Conservation (phyloP, 345 rosid species). For the Gossypium rotundifolium region DNA sequence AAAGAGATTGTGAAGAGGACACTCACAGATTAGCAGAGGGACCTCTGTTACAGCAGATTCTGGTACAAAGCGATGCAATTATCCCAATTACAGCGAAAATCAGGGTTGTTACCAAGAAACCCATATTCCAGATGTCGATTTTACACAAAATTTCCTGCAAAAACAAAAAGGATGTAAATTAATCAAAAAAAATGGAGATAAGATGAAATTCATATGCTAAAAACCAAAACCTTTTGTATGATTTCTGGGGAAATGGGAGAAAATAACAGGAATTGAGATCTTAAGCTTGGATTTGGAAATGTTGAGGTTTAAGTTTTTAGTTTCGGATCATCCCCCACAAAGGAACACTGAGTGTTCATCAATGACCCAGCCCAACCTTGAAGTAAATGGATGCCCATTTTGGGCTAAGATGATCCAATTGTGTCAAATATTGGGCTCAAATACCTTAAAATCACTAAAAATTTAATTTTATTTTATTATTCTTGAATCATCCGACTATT, state of each 20-base stretch:
- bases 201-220: background rate
- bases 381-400: background rate
- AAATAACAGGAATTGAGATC: background rate
- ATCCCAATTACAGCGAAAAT: slow-evolving; percentile 74
- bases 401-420: background rate
- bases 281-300: background rate
- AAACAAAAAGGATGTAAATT: background rate
- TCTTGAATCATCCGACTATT: too few relatives aligned
- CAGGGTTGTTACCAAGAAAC: slow-evolving; percentile 75
- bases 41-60: slow-evolving; percentile 90
- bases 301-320: background rate
- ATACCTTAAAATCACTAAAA: too few relatives aligned
- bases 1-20: background rate
- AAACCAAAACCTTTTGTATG: background rate
- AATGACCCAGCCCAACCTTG: background rate
- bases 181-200: background rate
- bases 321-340: background rate
- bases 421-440: too few relatives aligned
- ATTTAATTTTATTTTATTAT: too few relatives aligned
- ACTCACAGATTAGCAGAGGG: slow-evolving; percentile 87
- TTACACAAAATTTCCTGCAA: slow-evolving; percentile 16
- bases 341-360: background rate
- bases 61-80: slow-evolving; percentile 65
- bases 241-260: background rate
- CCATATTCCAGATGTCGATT: slow-evolving; percentile 53